These are phyloP conservation scores for Ophiostoma triangulosporum DNA, from an alignment of 2,329 filamentous ascomycete genomes.

Conservation along the genomic window DNA sequence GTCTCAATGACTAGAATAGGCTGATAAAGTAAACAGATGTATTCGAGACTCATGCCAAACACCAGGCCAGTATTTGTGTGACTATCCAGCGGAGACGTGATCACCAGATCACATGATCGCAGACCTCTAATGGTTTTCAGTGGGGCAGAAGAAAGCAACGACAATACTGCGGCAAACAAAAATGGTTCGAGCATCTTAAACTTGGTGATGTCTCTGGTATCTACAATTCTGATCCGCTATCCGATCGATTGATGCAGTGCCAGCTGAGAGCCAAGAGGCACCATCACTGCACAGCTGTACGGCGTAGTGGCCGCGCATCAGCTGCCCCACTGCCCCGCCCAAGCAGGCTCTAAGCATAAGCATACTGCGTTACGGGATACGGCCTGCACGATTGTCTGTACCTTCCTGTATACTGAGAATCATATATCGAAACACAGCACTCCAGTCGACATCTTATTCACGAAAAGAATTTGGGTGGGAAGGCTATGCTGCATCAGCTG, in stretches of 20 bases:
- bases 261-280: too few relatives aligned
- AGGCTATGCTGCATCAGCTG: slow-evolving; percentile 9
- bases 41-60: too few relatives aligned
- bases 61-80: too few relatives aligned
- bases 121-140: too few relatives aligned
- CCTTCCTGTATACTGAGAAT: background rate
- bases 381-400: background rate
- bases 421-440: background rate
- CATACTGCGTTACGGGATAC: background rate
- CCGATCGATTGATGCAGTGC: background rate
- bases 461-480: background rate
- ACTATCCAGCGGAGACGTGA: too few relatives aligned
- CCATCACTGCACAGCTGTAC: background rate
- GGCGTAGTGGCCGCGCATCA: slow-evolving; percentile 6
- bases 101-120: background rate
- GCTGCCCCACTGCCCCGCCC: slow-evolving; percentile 7
- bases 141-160: too few relatives aligned
- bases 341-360: background rate
- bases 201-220: too few relatives aligned
- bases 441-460: background rate
- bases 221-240: too few relatives aligned
- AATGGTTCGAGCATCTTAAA: too few relatives aligned
- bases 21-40: too few relatives aligned
- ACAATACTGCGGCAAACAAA: background rate
- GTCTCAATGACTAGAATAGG: background rate